Base-by-base conservation (phyloP, 2,329 filamentous ascomycete species). In the Hymenoscyphus fructigenus region DNA sequence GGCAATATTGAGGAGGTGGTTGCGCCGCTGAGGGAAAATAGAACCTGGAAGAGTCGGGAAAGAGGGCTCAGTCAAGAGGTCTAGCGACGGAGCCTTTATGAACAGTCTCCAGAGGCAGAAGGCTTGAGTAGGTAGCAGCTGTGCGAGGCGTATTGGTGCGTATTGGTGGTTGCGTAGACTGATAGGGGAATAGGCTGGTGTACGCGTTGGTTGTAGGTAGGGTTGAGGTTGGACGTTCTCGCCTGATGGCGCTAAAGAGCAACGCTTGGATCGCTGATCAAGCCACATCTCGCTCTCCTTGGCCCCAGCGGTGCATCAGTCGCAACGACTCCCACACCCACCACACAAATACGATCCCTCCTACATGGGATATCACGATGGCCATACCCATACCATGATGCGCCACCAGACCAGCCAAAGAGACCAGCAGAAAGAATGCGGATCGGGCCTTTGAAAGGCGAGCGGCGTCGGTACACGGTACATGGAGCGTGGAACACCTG, bases 401-500 rank as follows among this genome's bases (percentile, higher is more conserved):
- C 44, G 44, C 44, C 44, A 50, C 44, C 44, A 50, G 44, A 23
- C 55, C 26, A 9, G n/a, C 26, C 55, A 57, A 57, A 50, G 44
- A 26, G 44, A 44, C 41, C n/a, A 44, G 41, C 41, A 44, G 41
- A 44, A 14, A 36, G 17, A 44, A 53, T 26, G 44, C 61, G 61
- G 61, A 58, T 62, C 61, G 61, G 61, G n/a, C 61, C 61, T 62
- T 62, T 47, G 41, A 34, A 38, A 28, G 61, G 57, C 53, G 32
- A 41, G 38, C 28, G 61, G 44, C 17, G 44, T 12, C 44, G 20
- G 20, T 50, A 50, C 44, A n/a, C n/a, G 41, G 17, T 44, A 44
- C 41, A 44, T 20, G 41, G 41, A n/a, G 17, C 17, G 6, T 50
- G 20, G 44, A 50, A 50, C 44, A 50, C 44, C 44, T 50, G 44